Conservation (phyloP, 2,329 filamentous ascomycete genomes). For the Aspergillus transmontanensis region DNA sequence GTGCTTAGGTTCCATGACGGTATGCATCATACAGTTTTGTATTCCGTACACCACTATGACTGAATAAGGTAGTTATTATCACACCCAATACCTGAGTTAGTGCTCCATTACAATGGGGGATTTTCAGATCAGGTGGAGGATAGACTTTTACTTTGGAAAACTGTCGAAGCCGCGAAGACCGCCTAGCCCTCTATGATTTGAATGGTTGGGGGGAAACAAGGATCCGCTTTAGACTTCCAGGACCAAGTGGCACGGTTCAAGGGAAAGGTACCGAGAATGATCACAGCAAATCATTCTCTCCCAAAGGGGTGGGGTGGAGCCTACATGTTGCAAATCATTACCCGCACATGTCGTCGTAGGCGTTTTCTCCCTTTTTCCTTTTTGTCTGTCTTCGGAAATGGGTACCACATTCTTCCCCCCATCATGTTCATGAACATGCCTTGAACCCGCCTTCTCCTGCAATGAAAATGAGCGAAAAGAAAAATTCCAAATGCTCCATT, state of each 20-base stretch:
- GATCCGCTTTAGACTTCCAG: slow-evolving; percentile 9
- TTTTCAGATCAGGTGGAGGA: slow-evolving; percentile 13
- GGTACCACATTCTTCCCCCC: slow-evolving; percentile 16
- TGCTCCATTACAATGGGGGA: background rate
- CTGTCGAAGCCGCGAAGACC: slow-evolving; percentile 18
- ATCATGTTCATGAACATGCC: background rate
- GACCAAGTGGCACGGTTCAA: slow-evolving; percentile 23
- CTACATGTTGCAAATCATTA: slow-evolving; percentile 26
- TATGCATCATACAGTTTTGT: background rate
- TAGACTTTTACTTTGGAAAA: slow-evolving; percentile 15
- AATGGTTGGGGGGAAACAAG: slow-evolving; percentile 11
- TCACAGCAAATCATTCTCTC: slow-evolving; percentile 16
- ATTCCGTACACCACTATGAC: background rate
- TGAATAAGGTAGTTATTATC: background rate
- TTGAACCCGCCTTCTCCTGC: background rate
- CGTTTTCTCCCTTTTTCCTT: slow-evolving; percentile 11
- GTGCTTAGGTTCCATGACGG: background rate
- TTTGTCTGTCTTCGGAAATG: slow-evolving; percentile 24
- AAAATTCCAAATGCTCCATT: background rate
- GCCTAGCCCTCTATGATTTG: no score
- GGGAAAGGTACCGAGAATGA: slow-evolving; percentile 19
- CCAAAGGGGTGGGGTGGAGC: slow-evolving; percentile 10
- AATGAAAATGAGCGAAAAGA: background rate
- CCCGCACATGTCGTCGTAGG: slow-evolving; percentile 20
- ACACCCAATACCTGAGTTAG: background rate